Conservation (phyloP, 2,329 filamentous ascomycete genomes). For the Phyllosticta capitalensis region DNA sequence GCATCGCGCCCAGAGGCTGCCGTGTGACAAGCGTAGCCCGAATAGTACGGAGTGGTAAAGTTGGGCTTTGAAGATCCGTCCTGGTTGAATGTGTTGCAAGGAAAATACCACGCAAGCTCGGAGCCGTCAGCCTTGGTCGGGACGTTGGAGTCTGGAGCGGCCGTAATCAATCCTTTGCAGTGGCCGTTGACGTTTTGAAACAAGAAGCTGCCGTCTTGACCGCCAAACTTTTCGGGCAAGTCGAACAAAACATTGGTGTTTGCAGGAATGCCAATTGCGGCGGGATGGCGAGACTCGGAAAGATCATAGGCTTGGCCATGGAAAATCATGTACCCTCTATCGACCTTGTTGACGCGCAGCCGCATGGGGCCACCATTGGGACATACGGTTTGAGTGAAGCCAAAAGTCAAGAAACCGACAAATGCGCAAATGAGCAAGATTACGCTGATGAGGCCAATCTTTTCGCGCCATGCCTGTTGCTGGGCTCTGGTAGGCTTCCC, state of each 20-base stretch:
- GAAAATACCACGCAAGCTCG: conserved; percentile 93
- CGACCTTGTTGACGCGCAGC: conserved; percentile 74
- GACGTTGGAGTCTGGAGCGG: conserved; percentile 61
- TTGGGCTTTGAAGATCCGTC: conserved; percentile 80
- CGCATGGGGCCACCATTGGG: conserved; percentile 56
- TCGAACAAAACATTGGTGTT: conserved; percentile 79
- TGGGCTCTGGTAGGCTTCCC: conserved; percentile 79
- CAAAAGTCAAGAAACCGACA: conserved; percentile 93
- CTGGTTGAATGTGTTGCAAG: conserved; percentile 83
- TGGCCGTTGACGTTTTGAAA: conserved; percentile 98
- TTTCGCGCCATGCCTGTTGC: conserved; percentile 90
- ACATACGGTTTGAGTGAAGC: conserved; percentile 86
- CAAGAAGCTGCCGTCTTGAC: conserved; percentile 90
- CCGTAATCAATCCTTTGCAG: conserved; percentile 83
- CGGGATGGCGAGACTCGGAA: conserved; percentile 64
- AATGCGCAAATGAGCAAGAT: conserved; percentile 79
- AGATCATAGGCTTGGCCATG: conserved; percentile 87
- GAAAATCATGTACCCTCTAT: conserved; percentile 83
- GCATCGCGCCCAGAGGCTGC: conserved; percentile 54
- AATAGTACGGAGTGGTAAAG: conserved; percentile 61
- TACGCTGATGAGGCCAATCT: conserved; percentile 92
- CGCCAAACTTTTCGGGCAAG: conserved; percentile 68
- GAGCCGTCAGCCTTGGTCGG: conserved; percentile 58
- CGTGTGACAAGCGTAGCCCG: conserved; percentile 86
- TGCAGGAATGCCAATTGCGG: conserved; percentile 65